Evolutionary conservation across 2,329 filamentous ascomycete species (phyloP), one percentile per base, ranked within the genome.

Genomic region (Colletotrichum endophyticum): DNA sequence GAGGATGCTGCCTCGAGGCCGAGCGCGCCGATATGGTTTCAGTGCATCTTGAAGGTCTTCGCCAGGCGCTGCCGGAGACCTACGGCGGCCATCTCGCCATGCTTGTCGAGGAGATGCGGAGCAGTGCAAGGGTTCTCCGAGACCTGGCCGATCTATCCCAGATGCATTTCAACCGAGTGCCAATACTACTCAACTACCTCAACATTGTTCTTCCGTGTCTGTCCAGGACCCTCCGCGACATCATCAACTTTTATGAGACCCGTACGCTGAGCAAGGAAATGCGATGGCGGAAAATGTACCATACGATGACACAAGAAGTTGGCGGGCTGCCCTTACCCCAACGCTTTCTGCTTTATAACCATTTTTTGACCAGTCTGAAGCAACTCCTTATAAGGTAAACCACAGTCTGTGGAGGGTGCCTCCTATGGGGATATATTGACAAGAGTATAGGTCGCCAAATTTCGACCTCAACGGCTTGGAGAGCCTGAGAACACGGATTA

Each of bases 201-300:
- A 88, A 90, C 73, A 85, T 92, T 73, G 79, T 92, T 19, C 84
- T 93, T 3, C 91, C 91, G 1, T 91, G 90, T 72, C 83, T 93
- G 22, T 86, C 85, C 69, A 87, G 85, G 72, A 89, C 89, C 1
- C 81, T 93, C 19, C 82, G 85, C 57, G 90, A 92, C 76, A 92
- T 93, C 78, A 87, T 83, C 56, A 77, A 75, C 11, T 87, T 87
- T 81, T 89, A 91, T 79, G 87, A 91, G 39, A 88, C 92, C 79
- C 87, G 85, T 44, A 85, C 85, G 6, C 78, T 88, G 57, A 84
- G 85, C 22, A 88, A 87, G 70, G 86, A 89, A 76, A 84, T 86
- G 44, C 87, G 91, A 70, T 93, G 92, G 91, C 86, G 88, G 57
- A 87, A 86, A 78, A 92, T 93, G 90, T 91, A 89, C 80, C 87